Base-by-base conservation (phyloP, 495 filamentous ascomycete species). In the Pyrenopolyporus hunteri region DNA sequence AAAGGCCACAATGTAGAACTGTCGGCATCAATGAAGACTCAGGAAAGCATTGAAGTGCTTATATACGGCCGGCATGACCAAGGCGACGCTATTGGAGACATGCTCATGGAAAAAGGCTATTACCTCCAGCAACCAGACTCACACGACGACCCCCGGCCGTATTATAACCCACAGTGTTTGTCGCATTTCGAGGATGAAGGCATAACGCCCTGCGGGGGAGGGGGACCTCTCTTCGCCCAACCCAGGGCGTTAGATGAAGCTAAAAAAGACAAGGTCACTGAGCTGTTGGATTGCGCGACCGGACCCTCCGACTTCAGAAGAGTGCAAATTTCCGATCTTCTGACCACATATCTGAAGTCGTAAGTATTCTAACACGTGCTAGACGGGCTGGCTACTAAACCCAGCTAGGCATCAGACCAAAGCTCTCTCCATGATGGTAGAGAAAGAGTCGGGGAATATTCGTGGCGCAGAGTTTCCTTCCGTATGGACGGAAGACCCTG, bases 381-480 rank as follows among this genome's bases (percentile, higher is more conserved):
- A n/a, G n/a, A n/a, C n/a, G n/a, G n/a, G n/a, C n/a, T n/a, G n/a
- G n/a, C n/a, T n/a, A n/a, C n/a, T n/a, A n/a, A n/a, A n/a, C n/a
- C n/a, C 1, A 28, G 1, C 19, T 13, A 61, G 57, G 25, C 35
- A 61, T 48, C 57, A 61, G 48, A 37, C 1, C 6, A 40, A 54
- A 23, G 57, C 49, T 14, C 49, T 61, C 9, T 39, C 57, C 6
- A 61, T 61, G 49, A 61, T 61, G 57, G 36, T 39, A 20, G 57
- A 61, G 42, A 61, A 61, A 32, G 57, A 61, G 28, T 47, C 35
- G n/a, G 57, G 57, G 20, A 14, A 33, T 22, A 48, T 54, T 43
- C 43, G 26, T 1, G 33, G 36, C 20, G 11, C 49, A 7, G 49
- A 61, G 19, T 61, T 61, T 20, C 43, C 57, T 28, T 54, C 57